These are phyloP conservation scores for Tolypocladium guangdongense DNA, from an alignment of 2,329 filamentous ascomycete species.

Conservation along the genomic window DNA sequence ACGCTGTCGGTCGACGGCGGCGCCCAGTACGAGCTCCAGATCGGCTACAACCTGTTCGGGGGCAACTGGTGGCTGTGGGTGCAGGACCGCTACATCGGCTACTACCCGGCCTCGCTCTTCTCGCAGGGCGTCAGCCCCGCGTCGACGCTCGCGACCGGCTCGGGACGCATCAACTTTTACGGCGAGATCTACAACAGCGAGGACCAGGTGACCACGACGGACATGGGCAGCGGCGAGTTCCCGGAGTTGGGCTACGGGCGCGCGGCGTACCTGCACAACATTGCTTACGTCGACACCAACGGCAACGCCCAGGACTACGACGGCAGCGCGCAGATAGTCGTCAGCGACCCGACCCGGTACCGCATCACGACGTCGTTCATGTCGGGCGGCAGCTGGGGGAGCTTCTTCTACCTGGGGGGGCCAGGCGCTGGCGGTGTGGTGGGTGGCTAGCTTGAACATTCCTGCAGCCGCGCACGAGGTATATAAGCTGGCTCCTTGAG, in stretches of 20 bases:
- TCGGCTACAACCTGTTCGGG: conserved; percentile 4
- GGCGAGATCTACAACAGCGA: conserved; percentile 12
- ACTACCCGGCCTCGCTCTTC: conserved; percentile 10
- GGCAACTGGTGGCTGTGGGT: conserved; percentile 11
- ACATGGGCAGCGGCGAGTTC: conserved; percentile 13
- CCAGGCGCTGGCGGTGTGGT: conserved; percentile 10
- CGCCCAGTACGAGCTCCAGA: conserved; percentile 6
- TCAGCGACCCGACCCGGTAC: conserved; percentile 8
- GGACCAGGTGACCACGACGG: conserved; percentile 6
- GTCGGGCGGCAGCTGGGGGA: conserved; percentile 8
- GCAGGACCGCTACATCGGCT: conserved; percentile 7
- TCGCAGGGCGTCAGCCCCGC: conserved; percentile 1
- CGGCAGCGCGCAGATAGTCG: background rate
- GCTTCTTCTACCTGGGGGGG: conserved; percentile 9
- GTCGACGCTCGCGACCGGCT: conserved; percentile 5
- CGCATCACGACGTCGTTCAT: conserved; percentile 5
- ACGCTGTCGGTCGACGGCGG: conserved; percentile 8
- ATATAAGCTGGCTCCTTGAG: background rate
- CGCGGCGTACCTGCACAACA: conserved; percentile 8
- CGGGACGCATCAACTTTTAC: conserved; percentile 8
- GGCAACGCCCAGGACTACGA: conserved; percentile 3
- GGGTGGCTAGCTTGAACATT: conserved; percentile 4
- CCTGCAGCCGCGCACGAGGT: background rate
- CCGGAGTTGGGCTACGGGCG: conserved; percentile 7
- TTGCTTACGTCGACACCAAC: conserved; percentile 6